Evolutionary conservation across 108 stramenopile genomes (phyloP), one percentile per base, ranked within the genome.

Genomic region (Cylindrotheca closterium): DNA sequence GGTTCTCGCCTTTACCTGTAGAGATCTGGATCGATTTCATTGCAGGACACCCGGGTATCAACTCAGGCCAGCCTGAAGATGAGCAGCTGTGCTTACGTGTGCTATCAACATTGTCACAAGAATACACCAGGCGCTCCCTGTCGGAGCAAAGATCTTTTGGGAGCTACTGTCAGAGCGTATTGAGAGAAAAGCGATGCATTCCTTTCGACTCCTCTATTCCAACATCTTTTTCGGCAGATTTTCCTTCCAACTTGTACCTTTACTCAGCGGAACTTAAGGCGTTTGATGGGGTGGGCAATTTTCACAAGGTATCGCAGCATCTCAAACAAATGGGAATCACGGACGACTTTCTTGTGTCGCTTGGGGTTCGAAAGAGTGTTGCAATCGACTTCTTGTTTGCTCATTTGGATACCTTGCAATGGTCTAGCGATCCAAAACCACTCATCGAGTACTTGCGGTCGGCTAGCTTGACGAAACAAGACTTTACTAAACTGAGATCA

Each of bases 361-460:
- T 91, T 23, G 90, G 90, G 0, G 86, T 91, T 15, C 73, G 90
- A 32, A 87, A 83, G 61, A 70, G 77, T 5, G 83, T 92, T 32
- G 72, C 82, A 8, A 82, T 92, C 30, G 90, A 92, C 12, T 88
- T 92, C 48, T 63, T 92, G 1, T 88, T 92, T 65, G 48, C 61
- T 17, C 77, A 88, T 51, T 67, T 92, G 33, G 85, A 88, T 28
- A 83, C 79, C 2, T 59, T 92, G 32, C 46, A 76, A 30, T 92
- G 87, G 85, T 78, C 51, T 24, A 58, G 64, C 24, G 84, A 92
- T 47, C 90, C 90, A 3, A 86, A 81, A 47, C 84, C 85, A 23
- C 59, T 92, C 5, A 73, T 92, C 18, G 81, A 84, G 56, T 92
- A 92, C 46, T 71, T 92, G 25, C 66, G 74, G 23, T 65, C 81